A percentile compares a stretch with the other conserved stretches of the same genome.
These are phyloP conservation scores for Niebla homalea DNA, from an alignment of 495 filamentous ascomycete genomes.

Conservation along the genomic window DNA sequence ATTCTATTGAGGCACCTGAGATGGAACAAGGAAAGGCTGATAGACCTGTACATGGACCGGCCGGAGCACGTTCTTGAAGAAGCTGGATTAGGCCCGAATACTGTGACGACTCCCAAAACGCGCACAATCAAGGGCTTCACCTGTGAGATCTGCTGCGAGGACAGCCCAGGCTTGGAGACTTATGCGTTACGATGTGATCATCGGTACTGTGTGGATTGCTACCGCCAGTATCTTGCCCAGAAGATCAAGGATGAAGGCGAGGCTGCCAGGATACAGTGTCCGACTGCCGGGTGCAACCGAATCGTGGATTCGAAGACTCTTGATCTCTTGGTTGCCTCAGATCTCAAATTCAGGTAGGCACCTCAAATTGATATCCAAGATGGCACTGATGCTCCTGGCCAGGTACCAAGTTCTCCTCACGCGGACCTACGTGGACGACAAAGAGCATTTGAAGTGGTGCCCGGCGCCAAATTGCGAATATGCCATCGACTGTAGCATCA, in stretches of 20 bases:
- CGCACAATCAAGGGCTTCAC: slow-evolving; percentile 61
- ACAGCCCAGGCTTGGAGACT: slow-evolving; percentile 61
- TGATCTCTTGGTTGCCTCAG: slow-evolving; percentile 62
- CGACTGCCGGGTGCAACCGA: slow-evolving; percentile 69
- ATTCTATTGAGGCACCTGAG: slow-evolving; percentile 77
- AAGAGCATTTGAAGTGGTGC: slow-evolving; percentile 89
- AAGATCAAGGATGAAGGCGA: slow-evolving; percentile 95
- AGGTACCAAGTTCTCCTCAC: slow-evolving; percentile 80
- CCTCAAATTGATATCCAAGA: neutral
- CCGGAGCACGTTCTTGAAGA: slow-evolving; percentile 66
- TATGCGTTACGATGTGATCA: slow-evolving; percentile 95
- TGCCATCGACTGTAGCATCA: slow-evolving; percentile 76
- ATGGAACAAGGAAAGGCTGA: slow-evolving; percentile 92
- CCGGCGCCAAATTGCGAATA: slow-evolving; percentile 91
- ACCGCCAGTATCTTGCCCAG: slow-evolving; percentile 73
- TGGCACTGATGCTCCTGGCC: neutral
- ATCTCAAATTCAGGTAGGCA: slow-evolving; percentile 51
- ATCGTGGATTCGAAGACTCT: slow-evolving; percentile 86
- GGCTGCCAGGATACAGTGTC: slow-evolving; percentile 87
- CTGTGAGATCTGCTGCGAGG: slow-evolving; percentile 95
- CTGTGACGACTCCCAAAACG: slow-evolving; percentile 49
- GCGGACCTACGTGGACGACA: slow-evolving; percentile 93
- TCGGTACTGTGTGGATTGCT: slow-evolving; percentile 90
- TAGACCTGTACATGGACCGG: slow-evolving; percentile 88
- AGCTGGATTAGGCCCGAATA: slow-evolving; percentile 62